These are phyloP conservation scores for Aspergillus haitiensis DNA, from an alignment of 495 filamentous ascomycete species.

Conservation along the genomic window DNA sequence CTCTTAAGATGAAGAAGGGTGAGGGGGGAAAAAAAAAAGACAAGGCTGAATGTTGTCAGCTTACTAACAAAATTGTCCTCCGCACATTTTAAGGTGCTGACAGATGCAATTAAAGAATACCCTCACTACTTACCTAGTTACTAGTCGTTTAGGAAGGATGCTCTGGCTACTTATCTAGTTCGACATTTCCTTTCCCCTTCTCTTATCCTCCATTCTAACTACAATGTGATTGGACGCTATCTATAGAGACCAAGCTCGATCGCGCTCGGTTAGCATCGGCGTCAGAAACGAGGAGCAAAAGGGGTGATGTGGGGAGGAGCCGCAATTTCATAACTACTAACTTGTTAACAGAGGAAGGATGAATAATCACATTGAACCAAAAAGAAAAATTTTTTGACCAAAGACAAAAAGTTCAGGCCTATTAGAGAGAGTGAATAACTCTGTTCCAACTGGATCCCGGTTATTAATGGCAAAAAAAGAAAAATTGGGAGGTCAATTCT, in stretches of 20 bases:
- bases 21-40: not conserved
- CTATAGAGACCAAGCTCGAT: not conserved
- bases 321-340: not conserved
- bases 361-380: not conserved
- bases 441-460: constrained; percentile 12
- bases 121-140: not conserved
- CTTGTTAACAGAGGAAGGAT: not conserved
- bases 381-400: too few relatives aligned
- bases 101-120: not conserved
- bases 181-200: too few relatives aligned
- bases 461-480: constrained; percentile 23
- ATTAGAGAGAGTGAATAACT: too few relatives aligned
- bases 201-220: too few relatives aligned
- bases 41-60: not conserved
- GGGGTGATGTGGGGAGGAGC: not conserved
- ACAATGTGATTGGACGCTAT: not conserved
- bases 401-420: too few relatives aligned
- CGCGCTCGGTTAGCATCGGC: not conserved
- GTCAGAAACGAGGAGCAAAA: not conserved
- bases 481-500: not conserved
- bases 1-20: not conserved
- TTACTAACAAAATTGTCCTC: too few relatives aligned
- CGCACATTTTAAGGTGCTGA: not conserved
- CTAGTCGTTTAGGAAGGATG: not conserved
- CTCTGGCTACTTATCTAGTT: too few relatives aligned